Evolutionary conservation across 805 yeast genomes (phyloP).

Genomic region (Helenozyma rhizophorensis): DNA sequence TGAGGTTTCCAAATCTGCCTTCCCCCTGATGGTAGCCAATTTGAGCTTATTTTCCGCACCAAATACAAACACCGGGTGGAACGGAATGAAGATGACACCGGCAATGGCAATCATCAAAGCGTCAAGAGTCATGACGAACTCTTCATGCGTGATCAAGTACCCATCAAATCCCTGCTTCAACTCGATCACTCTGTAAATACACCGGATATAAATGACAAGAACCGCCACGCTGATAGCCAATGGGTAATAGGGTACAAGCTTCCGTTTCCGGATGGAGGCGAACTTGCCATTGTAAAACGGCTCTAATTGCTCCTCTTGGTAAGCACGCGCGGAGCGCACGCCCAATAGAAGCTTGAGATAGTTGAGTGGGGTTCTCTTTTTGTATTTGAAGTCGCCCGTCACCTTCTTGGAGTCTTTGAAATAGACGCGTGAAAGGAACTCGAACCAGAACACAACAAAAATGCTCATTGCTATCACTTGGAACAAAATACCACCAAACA

Average conservation of each 20-base stretch:
- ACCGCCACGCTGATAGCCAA: constrained; percentile 32
- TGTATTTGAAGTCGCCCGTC: constrained; percentile 8
- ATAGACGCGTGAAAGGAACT: constrained; percentile 28
- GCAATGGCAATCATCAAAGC: constrained; percentile 35
- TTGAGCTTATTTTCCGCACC: constrained; percentile 21
- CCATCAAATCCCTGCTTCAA: constrained; percentile 36
- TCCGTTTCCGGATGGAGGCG: constrained; percentile 18
- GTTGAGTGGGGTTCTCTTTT: constrained; percentile 12
- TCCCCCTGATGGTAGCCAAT: constrained; percentile 8
- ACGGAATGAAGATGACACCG: constrained; percentile 32
- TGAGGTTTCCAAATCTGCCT: no score
- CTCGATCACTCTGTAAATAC: constrained; percentile 39
- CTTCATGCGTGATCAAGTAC: constrained; percentile 33
- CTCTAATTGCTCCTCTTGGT: constrained; percentile 24
- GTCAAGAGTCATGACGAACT: constrained; percentile 34
- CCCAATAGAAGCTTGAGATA: constrained; percentile 27
- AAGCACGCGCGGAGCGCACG: constrained; percentile 18
- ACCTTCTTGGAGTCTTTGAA: constrained; percentile 21
- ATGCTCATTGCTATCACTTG: constrained; percentile 38
- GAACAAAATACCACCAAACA: constrained; percentile 36
- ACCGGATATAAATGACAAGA: constrained; percentile 27
- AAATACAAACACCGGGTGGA: constrained; percentile 36
- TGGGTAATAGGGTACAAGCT: constrained; percentile 30
- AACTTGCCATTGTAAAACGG: constrained; percentile 25
- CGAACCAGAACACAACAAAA: constrained; percentile 33